phyloP scores from a whole-genome alignment of 208 protist genomes.

The Trypanosoma lewisi region DNA sequence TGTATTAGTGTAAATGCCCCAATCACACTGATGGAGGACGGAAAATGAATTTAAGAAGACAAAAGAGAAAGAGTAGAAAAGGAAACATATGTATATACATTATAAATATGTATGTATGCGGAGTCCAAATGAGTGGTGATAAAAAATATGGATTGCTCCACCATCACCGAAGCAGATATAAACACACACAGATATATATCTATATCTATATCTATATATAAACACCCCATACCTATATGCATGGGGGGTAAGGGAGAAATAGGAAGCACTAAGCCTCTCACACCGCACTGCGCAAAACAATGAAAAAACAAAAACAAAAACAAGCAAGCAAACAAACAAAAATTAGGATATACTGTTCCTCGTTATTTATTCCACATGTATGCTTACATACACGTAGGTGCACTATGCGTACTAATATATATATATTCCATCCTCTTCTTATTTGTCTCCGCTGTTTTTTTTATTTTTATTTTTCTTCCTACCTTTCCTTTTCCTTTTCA shows the following conservation, averaged over 20 bases:
- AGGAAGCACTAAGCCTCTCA: background rate
- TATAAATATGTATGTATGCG: background rate
- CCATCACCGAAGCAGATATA: background rate
- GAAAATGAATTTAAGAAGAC: background rate
- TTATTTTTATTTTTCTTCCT: slow-evolving; percentile 6
- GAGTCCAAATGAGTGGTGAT: too few species aligned
- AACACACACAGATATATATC: too few species aligned
- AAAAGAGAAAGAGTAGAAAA: slow-evolving; percentile 10
- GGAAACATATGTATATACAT: background rate
- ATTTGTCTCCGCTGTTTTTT: slow-evolving; percentile 9
- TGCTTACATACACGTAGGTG: slow-evolving; percentile 27
- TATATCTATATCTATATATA: too few species aligned
- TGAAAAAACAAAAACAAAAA: background rate
- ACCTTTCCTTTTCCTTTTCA: slow-evolving; percentile 5
- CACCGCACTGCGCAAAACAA: background rate
- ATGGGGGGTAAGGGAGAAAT: background rate
- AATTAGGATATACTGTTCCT: background rate
- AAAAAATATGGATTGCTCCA: background rate
- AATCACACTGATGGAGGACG: slow-evolving; percentile 1
- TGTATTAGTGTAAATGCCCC: background rate
- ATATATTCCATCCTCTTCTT: slow-evolving; percentile 17
- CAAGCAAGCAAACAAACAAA: background rate
- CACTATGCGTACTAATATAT: slow-evolving; percentile 20
- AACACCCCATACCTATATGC: too few species aligned
- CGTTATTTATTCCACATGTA: background rate